These are phyloP conservation scores for Ophiostoma ips DNA, from an alignment of 2,329 filamentous ascomycete genomes.

Conservation along the genomic window DNA sequence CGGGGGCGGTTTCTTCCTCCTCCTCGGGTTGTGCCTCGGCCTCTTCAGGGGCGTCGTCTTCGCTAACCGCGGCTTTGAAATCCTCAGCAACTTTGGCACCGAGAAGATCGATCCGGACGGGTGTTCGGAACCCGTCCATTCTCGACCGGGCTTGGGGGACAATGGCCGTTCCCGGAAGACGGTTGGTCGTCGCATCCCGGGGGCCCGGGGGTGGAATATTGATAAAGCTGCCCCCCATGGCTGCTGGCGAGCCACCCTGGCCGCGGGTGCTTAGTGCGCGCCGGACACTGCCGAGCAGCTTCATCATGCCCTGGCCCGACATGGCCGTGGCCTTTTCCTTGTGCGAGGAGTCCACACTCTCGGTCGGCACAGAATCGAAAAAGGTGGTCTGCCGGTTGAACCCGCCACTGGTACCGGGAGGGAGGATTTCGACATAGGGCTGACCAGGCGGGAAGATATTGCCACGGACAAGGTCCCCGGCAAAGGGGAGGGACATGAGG, in stretches of 20 bases:
- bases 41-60: slow-evolving; percentile 34
- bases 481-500: slow-evolving; percentile 51
- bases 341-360: slow-evolving; percentile 15
- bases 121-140: slow-evolving; percentile 31
- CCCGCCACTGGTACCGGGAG: slow-evolving; percentile 32
- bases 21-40: slow-evolving; percentile 11
- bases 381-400: slow-evolving; percentile 40
- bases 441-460: slow-evolving; percentile 72
- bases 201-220: slow-evolving; percentile 36
- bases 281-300: slow-evolving; percentile 72
- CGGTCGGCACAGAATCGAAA: slow-evolving; percentile 24
- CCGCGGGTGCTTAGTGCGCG: slow-evolving; percentile 57
- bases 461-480: slow-evolving; percentile 76
- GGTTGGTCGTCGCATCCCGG: slow-evolving; percentile 40
- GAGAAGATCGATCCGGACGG: slow-evolving; percentile 65
- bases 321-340: slow-evolving; percentile 42
- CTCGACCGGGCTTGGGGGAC: slow-evolving; percentile 39
- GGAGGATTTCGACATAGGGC: slow-evolving; percentile 58
- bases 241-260: slow-evolving; percentile 28
- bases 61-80: slow-evolving; percentile 61
- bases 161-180: slow-evolving; percentile 44
- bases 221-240: slow-evolving; percentile 34
- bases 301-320: slow-evolving; percentile 67
- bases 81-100: slow-evolving; percentile 67
- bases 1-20: not conserved